Evolutionary conservation across 306 rosid species (phyloP), one percentile per base, ranked within the genome.

Genomic region (Morella rubra): DNA sequence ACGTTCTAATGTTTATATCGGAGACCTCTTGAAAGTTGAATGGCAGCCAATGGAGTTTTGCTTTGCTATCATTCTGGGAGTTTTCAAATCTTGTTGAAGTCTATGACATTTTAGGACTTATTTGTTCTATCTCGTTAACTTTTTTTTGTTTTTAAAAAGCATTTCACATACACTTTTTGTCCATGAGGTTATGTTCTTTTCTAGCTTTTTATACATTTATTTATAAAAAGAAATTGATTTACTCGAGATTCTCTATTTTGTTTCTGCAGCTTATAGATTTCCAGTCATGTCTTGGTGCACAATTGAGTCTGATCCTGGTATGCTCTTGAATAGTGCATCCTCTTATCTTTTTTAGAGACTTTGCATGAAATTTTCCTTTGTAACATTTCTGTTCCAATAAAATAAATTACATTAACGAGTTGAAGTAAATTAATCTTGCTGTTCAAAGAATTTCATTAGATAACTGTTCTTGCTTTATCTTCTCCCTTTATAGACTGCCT

Each of bases 231-330:
- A 56, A 9, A 3, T 22, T 20, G 5, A 8, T 8, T 10, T 58
- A 58, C 20, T 58, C 5, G n/a, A 12, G 8, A 15, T 8, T 66
- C 9, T 44, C 22, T 6, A 42, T 66, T 66, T 66, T 5, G 4
- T 66, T 66, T 13, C 64, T 66, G 78, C 93, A 90, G 98, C 74
- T 75, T 74, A 14, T 79, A 53, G 51, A 75, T 66, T 49, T 71
- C 47, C 66, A 82, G 86, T 69, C 87, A 95, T 95, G 97, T 92
- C 99, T 86, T 95, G 99, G 99, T 95, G 99, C 78, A 92, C 99
- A n/a, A 92, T 95, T 82, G 99, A 95, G 81, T 95, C 99, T 49
- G 99, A 95, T 87, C 99, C 97, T 2, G 97, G 99, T 95, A 91
- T 74, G 81, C 18, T 77, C 46, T 75, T 42, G 47, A 49, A 11